Evolutionary conservation across 2,329 filamentous ascomycete species (phyloP), one percentile per base, ranked within the genome.

Genomic region (Dothideomycetidae sp.): DNA sequence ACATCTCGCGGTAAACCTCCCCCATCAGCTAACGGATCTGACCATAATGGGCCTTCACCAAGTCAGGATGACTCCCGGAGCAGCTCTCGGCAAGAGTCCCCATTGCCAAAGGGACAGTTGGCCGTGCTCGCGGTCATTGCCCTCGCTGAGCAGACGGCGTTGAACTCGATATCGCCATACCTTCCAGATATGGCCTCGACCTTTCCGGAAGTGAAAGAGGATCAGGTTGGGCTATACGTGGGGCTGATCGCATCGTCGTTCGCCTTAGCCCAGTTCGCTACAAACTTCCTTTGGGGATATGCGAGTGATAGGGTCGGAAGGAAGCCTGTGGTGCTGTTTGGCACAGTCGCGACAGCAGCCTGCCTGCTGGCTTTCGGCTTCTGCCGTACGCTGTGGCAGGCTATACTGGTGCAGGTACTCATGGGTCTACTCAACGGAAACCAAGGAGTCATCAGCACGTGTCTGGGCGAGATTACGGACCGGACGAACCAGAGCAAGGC

Each of bases 381-480:
- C 51, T 92, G 84, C 56, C 74, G 62, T 43, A 78, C 70, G 2
- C 73, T 93, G 43, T 83, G 77, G 73, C 86, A 96, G 56, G 77
- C 92, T 2, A 68, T 96, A 10, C 45, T 83, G 11, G 82, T 93
- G 1, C 90, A 98, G 54, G 73, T 80, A 2, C 63, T 86, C 45
- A 94, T 96, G 85, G 90, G 90, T 3, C 56, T 93, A 37, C 73
- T 93, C 36, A 98, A 96, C 56, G 90, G 90, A 36, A 98, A 98
- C 51, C 85, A 90, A 18, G 88, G 84, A 3, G 78, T 94, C 10
- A 85, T 98, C 10, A 88, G 84, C 5, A 94, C 90, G 0, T 93
- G 88, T 33, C 59, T 98, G 33, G 90, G 90, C 29, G 90, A 98
- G 57, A 80, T 98, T 36, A 98, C 90, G 2, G 86, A 96, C 54